These are phyloP conservation scores for Diaporthe aspalathi DNA, from an alignment of 2,329 filamentous ascomycete genomes.

Conservation along the genomic window DNA sequence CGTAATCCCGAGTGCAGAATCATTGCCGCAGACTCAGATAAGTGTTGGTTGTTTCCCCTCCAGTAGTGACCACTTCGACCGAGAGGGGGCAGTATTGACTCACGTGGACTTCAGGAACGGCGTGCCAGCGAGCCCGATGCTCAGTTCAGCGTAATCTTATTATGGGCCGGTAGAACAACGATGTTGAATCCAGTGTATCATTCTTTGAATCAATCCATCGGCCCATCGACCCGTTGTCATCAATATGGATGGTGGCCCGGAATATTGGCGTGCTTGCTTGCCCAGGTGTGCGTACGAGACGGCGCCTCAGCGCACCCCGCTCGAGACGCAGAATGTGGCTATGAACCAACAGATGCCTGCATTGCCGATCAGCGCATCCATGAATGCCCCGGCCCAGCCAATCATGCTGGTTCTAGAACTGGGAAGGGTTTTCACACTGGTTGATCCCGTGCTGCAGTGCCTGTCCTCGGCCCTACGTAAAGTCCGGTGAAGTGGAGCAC, in stretches of 20 bases:
- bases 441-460: neutral
- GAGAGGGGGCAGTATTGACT: neutral
- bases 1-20: too few relatives aligned
- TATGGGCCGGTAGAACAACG: neutral
- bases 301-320: too few relatives aligned
- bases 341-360: neutral
- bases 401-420: neutral
- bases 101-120: neutral
- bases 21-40: too few relatives aligned
- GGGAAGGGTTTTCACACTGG: neutral
- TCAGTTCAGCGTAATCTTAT: neutral
- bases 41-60: too few relatives aligned
- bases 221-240: neutral
- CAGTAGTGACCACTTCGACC: too few relatives aligned
- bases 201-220: neutral
- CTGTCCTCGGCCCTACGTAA: neutral
- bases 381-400: neutral
- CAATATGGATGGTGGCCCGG: too few relatives aligned
- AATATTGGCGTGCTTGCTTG: neutral
- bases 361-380: neutral
- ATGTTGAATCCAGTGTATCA: neutral
- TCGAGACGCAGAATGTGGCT: too few relatives aligned
- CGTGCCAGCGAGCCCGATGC: neutral
- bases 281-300: too few relatives aligned
- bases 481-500: neutral